Evolutionary conservation across 805 yeast species (phyloP).

Genomic region (Jamesozyma lodderae): DNA sequence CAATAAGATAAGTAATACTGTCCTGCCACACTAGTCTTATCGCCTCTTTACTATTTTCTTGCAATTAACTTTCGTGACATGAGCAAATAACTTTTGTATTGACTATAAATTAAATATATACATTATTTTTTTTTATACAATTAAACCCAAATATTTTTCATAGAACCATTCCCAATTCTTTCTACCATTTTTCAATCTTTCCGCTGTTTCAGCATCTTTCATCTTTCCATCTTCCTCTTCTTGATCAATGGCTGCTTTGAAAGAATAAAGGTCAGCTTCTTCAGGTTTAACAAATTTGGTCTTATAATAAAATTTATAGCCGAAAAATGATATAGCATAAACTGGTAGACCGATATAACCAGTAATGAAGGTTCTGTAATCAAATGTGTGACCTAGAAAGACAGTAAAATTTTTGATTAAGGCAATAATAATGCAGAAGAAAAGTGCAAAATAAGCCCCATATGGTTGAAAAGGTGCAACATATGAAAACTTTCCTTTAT

Average conservation of each 20-base stretch:
- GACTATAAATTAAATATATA: no score
- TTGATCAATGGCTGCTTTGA: constrained; percentile 22
- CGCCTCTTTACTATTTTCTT: no score
- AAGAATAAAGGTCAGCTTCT: constrained; percentile 43
- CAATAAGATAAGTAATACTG: no score
- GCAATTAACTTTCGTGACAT: no score
- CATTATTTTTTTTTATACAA: no score
- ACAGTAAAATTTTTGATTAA: constrained; percentile 66
- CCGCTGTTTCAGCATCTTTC: constrained; percentile 23
- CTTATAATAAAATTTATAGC: constrained; percentile 49
- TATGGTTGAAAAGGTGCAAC: constrained; percentile 62
- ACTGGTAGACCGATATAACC: constrained; percentile 65
- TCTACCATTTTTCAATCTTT: constrained; percentile 19
- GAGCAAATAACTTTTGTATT: no score
- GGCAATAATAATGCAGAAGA: constrained; percentile 44
- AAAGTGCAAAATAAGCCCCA: constrained; percentile 51
- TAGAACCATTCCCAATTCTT: constrained; percentile 40
- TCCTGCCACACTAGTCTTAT: no score
- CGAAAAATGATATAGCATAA: constrained; percentile 43
- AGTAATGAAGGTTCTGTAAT: constrained; percentile 60
- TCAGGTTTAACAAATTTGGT: constrained; percentile 41
- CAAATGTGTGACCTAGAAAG: constrained; percentile 52
- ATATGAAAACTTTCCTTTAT: constrained; percentile 47
- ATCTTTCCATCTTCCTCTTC: constrained; percentile 30
- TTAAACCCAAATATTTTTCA: constrained; percentile 39